These are phyloP conservation scores for Colletotrichum cuscutae DNA, from an alignment of 2,329 filamentous ascomycete genomes.

Conservation along the genomic window DNA sequence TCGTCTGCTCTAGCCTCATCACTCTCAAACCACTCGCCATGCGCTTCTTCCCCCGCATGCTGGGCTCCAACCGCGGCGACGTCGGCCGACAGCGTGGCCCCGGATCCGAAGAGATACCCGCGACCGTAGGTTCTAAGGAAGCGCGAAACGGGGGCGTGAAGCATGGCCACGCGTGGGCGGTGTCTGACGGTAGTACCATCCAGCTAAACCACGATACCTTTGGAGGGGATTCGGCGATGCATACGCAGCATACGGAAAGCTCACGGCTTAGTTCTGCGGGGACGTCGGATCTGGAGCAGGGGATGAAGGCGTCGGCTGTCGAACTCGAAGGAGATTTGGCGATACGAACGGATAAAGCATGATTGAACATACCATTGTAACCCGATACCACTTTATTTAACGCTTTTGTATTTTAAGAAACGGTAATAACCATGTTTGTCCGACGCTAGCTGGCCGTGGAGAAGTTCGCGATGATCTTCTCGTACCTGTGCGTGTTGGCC, in stretches of 20 bases:
- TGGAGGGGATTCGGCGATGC: background rate
- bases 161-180: background rate
- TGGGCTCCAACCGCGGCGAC: background rate
- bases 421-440: background rate
- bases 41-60: constrained; percentile 42
- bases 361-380: background rate
- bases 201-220: constrained; percentile 3
- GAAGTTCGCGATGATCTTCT: background rate
- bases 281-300: constrained; percentile 4
- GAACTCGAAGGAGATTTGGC: background rate
- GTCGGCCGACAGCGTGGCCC: background rate
- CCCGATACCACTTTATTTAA: background rate
- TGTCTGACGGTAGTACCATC: background rate
- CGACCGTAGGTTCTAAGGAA: constrained; percentile 4
- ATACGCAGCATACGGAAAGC: background rate
- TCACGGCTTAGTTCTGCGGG: background rate
- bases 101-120: background rate
- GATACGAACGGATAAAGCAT: background rate
- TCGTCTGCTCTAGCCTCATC: constrained; percentile 42
- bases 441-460: background rate
- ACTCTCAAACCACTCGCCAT: constrained; percentile 39
- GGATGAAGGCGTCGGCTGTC: background rate
- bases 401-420: background rate
- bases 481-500: background rate
- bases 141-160: background rate